Evolutionary conservation across 768 basidiomycete genomes (phyloP).

Genomic region (Tephrocybe rancida): DNA sequence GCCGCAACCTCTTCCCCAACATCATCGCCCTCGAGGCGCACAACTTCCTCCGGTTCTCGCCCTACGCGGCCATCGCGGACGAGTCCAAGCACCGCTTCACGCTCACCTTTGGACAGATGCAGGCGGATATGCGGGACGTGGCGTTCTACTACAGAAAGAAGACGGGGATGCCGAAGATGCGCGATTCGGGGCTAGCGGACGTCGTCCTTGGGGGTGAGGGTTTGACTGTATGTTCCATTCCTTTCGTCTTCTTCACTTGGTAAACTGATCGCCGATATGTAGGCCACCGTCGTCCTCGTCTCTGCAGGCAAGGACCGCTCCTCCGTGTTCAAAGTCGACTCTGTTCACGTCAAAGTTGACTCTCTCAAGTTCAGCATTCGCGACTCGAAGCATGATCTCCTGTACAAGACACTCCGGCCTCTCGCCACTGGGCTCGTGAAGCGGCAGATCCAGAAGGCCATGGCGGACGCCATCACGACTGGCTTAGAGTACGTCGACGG

Average conservation of each 20-base stretch:
- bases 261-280: not conserved
- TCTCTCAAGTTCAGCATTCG: constrained; percentile 89
- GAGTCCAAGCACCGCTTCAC: constrained; percentile 72
- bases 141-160: constrained; percentile 91
- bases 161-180: constrained; percentile 77
- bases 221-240: constrained; percentile 50
- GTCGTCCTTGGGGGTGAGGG: constrained; percentile 85
- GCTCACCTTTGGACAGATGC: constrained; percentile 81
- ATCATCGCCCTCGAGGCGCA: constrained; percentile 71
- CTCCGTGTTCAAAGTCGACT: constrained; percentile 73
- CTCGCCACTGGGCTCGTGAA: constrained; percentile 85
- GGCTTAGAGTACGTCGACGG: constrained; percentile 88
- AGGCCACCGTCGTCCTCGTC: constrained; percentile 64
- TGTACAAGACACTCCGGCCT: constrained; percentile 85
- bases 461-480: constrained; percentile 70
- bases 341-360: constrained; percentile 81
- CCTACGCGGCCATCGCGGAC: constrained; percentile 64
- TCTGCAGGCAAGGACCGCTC: constrained; percentile 61
- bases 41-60: constrained; percentile 85
- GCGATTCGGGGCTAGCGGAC: constrained; percentile 84
- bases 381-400: constrained; percentile 86
- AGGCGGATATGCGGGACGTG: constrained; percentile 93
- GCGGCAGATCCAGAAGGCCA: constrained; percentile 58
- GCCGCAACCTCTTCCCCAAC: constrained; percentile 89
- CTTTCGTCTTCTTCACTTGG: not conserved